phyloP scores from a whole-genome alignment of 139 green algal genomes.

The Dunaliella sp. region DNA sequence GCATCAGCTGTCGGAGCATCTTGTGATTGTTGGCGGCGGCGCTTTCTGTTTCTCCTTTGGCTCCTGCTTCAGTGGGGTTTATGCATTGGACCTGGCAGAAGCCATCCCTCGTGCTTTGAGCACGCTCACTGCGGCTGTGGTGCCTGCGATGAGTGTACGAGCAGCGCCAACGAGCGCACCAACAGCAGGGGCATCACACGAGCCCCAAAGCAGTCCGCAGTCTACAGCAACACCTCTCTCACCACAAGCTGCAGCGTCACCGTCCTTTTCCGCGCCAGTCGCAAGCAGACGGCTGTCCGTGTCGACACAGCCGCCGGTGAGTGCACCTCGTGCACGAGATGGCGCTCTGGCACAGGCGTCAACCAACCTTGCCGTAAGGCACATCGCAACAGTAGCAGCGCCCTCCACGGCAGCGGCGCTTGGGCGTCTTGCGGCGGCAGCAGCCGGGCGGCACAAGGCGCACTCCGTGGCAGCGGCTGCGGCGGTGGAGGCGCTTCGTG shows the following conservation, averaged over 20 bases:
- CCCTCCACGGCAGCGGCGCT: too few species aligned
- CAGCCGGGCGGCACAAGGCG: too few species aligned
- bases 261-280: neutral
- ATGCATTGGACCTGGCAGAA: conserved; percentile 9
- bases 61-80: conserved; percentile 41
- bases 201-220: conserved; percentile 10
- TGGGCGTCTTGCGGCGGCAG: neutral
- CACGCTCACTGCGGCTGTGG: too few species aligned
- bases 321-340: too few species aligned
- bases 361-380: neutral
- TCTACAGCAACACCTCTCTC: too few species aligned
- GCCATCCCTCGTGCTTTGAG: neutral
- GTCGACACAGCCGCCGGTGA: neutral
- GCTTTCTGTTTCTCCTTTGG: conserved; percentile 66
- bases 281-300: neutral
- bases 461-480: too few species aligned
- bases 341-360: neutral
- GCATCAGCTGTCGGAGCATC: neutral
- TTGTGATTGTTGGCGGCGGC: conserved; percentile 47
- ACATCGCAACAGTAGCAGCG: neutral
- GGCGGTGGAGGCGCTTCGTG: neutral
- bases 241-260: neutral
- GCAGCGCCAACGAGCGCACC: neutral
- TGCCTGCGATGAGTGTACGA: neutral
- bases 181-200: neutral